phyloP scores from a whole-genome alignment of 169 alveolate genomes.

The Eimeria necatrix region DNA sequence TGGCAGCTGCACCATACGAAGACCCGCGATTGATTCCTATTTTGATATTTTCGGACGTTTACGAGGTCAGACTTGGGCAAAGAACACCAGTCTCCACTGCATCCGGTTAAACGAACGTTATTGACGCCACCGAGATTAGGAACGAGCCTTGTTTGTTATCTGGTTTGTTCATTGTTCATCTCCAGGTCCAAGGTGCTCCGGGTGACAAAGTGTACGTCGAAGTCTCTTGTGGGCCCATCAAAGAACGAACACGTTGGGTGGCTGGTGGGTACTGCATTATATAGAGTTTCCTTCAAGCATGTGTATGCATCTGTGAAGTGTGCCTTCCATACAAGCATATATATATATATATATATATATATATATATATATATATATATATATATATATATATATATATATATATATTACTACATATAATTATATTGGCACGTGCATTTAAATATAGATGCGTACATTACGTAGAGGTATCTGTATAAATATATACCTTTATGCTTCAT shows the following conservation, averaged over 20 bases:
- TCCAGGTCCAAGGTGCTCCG: slow-evolving; percentile 79
- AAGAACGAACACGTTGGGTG: slow-evolving; percentile 89
- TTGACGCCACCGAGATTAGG: too few relatives aligned
- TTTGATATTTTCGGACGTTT: slow-evolving; percentile 91
- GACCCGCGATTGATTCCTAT: slow-evolving; percentile 90
- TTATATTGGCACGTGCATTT: too few relatives aligned
- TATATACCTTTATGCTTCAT: background rate
- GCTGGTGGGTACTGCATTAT: background rate
- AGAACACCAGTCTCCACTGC: background rate
- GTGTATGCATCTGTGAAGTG: too few relatives aligned
- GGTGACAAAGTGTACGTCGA: slow-evolving; percentile 88
- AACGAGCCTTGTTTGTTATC: too few relatives aligned
- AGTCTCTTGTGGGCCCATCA: slow-evolving; percentile 91
- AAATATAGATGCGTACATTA: too few relatives aligned
- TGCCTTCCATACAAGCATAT: too few relatives aligned
- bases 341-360: too few relatives aligned
- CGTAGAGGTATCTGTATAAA: too few relatives aligned
- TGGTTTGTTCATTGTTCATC: background rate
- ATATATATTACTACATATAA: too few relatives aligned
- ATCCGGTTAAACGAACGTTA: background rate
- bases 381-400: too few relatives aligned
- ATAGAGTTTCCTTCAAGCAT: too few relatives aligned
- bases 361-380: too few relatives aligned
- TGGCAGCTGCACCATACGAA: slow-evolving; percentile 91
- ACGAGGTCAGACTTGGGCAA: slow-evolving; percentile 85